Evolutionary conservation across 352 stramenopile species (phyloP).

Genomic region (Pythium brassicae): DNA sequence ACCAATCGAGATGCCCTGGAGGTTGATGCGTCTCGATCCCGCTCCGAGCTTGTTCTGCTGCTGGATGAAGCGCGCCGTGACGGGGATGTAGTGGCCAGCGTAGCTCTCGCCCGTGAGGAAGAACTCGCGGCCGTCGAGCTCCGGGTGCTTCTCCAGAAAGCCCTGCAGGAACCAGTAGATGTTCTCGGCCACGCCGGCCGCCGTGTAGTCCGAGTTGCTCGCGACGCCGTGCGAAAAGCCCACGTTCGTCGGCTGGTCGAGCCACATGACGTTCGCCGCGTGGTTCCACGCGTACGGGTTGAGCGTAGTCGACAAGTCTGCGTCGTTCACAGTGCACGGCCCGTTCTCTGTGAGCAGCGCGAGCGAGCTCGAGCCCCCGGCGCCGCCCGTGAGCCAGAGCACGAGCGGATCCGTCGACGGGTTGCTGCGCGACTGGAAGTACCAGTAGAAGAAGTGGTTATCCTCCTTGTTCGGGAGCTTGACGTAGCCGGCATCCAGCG

Average conservation of each 20-base stretch:
- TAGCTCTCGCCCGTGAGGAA: constrained; percentile 85
- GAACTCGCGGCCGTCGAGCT: constrained; percentile 65
- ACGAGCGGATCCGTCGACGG: constrained; percentile 25
- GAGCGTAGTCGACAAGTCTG: constrained; percentile 35
- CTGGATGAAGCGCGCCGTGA: neutral
- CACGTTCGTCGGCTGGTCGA: constrained; percentile 59
- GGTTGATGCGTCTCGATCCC: constrained; percentile 60
- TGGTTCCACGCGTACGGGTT: constrained; percentile 72
- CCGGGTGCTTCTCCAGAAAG: constrained; percentile 63
- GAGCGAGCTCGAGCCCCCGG: too few relatives aligned
- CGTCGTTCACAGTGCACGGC: constrained; percentile 43
- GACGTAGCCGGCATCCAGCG: constrained; percentile 22
- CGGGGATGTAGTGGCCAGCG: constrained; percentile 88
- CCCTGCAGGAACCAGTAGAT: constrained; percentile 62
- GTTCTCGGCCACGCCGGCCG: constrained; percentile 38
- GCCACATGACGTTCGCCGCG: constrained; percentile 65
- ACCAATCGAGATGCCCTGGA: constrained; percentile 71
- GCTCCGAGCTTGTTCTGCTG: constrained; percentile 35
- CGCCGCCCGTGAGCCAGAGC: constrained; percentile 40
- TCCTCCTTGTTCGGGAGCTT: constrained; percentile 25
- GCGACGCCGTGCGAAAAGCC: constrained; percentile 51
- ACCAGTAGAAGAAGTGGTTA: constrained; percentile 58
- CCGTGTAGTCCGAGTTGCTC: constrained; percentile 45
- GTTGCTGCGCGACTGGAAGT: constrained; percentile 28
- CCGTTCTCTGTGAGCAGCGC: constrained; percentile 49